A percentile compares a stretch with the other conserved stretches of the same genome.
Evolutionary conservation across 129 eudicot species (phyloP).

Genomic region (Lonicera japonica): DNA sequence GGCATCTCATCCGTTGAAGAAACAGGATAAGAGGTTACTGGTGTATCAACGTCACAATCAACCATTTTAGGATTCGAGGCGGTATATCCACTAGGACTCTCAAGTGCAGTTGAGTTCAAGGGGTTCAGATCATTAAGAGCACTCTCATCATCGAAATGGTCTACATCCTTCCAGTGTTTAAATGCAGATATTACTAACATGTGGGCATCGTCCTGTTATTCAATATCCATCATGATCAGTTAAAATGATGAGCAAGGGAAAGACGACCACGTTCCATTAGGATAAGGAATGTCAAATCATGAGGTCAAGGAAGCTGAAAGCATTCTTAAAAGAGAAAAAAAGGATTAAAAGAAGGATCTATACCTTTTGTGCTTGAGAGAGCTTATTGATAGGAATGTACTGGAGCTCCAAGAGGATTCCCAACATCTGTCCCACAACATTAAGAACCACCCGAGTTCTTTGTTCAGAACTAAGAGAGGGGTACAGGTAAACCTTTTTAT

Average conservation of each 20-base stretch:
- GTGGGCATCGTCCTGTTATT: conserved; percentile 34
- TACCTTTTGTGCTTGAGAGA: conserved; percentile 54
- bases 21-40: background rate
- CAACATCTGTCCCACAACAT: conserved; percentile 42
- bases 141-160: conserved; percentile 19
- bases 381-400: conserved; percentile 33
- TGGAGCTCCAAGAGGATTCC: conserved; percentile 34
- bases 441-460: conserved; percentile 35
- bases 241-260: too few species aligned
- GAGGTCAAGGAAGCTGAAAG: background rate
- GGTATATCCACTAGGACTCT: background rate
- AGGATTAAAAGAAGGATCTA: background rate
- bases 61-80: background rate
- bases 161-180: conserved; percentile 30
- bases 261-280: too few species aligned
- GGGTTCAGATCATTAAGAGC: background rate
- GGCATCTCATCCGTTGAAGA: background rate
- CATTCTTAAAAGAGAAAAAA: background rate
- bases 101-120: background rate
- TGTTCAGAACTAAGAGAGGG: conserved; percentile 27
- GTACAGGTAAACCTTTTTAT: conserved; percentile 31
- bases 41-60: background rate
- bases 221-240: conserved; percentile 1
- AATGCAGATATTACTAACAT: conserved; percentile 40
- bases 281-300: too few species aligned